Evolutionary conservation across 2,329 filamentous ascomycete species (phyloP), one percentile per base, ranked within the genome.

Genomic region (Ceratocystis albifundus): DNA sequence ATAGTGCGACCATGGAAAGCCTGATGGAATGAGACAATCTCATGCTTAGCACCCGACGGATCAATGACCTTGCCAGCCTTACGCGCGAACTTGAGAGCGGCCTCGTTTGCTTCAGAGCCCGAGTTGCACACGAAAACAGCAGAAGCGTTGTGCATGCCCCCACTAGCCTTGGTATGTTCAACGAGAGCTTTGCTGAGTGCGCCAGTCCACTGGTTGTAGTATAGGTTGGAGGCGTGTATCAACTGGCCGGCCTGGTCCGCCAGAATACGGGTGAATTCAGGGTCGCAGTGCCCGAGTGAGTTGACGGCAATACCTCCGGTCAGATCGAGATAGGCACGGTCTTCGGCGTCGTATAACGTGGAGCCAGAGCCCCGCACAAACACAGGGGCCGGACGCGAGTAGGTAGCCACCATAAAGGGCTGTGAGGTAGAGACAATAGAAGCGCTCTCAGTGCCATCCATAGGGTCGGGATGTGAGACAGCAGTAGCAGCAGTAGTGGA

Each of bases 1-100:
- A 97, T 96, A 17, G 94, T 97, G 68, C 94, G 88, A 71, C 94
- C 94, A 76, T 99, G 94, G 81, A 99, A 99, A 48, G 90, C 92
- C 71, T 88, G 87, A 71, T 89, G 79, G 80, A 97, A 99, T 17
- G 90, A 96, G 64, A 97, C 89, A 61, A 99, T 78, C 72, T 96
- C 91, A 71, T 84, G 76, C 78, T 97, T 96, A 22, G 76, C 77
- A 61, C 88, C 87, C 0, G 84, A 84, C 0, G 88, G 84, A 69
- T 91, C 87, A 32, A 86, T 72, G 8, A 84, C 79, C 75, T 93
- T 93, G 71, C 91, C 92, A 25, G 88, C 87, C 77, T 99, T 99
- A 71, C 94, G 85, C 22, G 93, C 89, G 72, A 99, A 97, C 76
- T 99, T 99, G 75, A 99, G 88, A 45, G 93, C 94, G 0, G 93